Evolutionary conservation across 1,139 yeast species (phyloP).

Genomic region (Diutina sp.): DNA sequence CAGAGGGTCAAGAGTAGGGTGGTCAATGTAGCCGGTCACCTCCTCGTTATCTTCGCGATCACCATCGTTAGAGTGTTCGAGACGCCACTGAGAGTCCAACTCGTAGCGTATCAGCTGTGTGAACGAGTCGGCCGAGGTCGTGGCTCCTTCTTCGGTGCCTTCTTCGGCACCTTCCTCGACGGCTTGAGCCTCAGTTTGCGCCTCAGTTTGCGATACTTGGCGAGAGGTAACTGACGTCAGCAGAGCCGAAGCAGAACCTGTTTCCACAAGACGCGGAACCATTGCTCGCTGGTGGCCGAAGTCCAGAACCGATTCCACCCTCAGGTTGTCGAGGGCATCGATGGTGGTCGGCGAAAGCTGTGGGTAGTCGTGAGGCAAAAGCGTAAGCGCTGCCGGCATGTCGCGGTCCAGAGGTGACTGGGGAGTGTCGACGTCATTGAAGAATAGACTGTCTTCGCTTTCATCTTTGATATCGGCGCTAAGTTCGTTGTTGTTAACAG

Average conservation of each 20-base stretch:
- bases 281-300: not conserved
- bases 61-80: conserved; percentile 29
- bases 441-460: not conserved
- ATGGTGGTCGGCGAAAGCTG: not conserved
- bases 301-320: not conserved
- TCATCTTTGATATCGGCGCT: not conserved
- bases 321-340: not conserved
- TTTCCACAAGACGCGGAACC: not conserved
- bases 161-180: not conserved
- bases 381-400: not conserved
- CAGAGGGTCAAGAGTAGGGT: conserved; percentile 5
- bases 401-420: not conserved
- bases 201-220: not conserved
- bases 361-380: not conserved
- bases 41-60: conserved; percentile 31
- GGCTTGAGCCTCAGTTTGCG: not conserved
- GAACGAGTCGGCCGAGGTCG: not conserved
- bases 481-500: not conserved
- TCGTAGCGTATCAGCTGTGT: conserved; percentile 7
- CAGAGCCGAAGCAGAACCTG: not conserved
- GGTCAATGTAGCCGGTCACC: conserved; percentile 11
- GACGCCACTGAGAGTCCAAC: conserved; percentile 27
- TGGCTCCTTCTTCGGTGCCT: not conserved
- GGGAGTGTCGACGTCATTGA: not conserved
- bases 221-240: not conserved